Conservation (phyloP, 139 green algal genomes). For the Micractinium conductrix region DNA sequence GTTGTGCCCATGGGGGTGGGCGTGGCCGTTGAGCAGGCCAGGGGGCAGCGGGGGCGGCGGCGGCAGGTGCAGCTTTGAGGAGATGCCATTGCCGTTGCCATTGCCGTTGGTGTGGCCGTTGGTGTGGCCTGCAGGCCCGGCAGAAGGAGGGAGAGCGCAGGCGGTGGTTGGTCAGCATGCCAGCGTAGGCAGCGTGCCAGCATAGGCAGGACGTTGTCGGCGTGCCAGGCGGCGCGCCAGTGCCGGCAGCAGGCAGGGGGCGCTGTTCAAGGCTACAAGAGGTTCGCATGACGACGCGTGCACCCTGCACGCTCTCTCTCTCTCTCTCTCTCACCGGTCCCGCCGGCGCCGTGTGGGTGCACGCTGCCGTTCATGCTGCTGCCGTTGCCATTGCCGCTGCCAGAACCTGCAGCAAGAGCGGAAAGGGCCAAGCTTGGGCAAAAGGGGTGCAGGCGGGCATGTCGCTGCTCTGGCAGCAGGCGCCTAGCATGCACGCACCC, state of each 20-base stretch:
- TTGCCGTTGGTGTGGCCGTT: conserved; percentile 32
- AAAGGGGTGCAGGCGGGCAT: not conserved
- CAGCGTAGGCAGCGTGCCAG: too few species aligned
- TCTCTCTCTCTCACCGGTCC: not conserved
- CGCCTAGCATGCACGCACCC: not conserved
- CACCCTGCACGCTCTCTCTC: too few species aligned
- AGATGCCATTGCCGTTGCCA: conserved; percentile 25
- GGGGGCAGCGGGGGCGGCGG: not conserved
- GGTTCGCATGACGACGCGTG: too few species aligned
- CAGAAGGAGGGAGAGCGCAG: not conserved
- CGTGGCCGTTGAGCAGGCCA: not conserved
- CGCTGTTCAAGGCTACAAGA: too few species aligned
- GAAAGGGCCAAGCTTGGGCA: not conserved
- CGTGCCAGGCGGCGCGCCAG: too few species aligned
- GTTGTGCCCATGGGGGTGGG: conserved; percentile 23
- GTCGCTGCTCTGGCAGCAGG: not conserved
- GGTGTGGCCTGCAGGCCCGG: not conserved
- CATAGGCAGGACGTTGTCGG: too few species aligned
- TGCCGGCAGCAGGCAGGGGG: too few species aligned
- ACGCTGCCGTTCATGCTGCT: conserved; percentile 41
- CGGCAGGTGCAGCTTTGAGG: conserved; percentile 34
- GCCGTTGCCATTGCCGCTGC: conserved; percentile 43
- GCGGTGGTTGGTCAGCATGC: not conserved
- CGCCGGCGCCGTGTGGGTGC: conserved; percentile 12
- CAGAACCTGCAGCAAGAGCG: not conserved